Percentiles rank a stretch among this genome's conserved stretches.
Conservation (phyloP, 768 basidiomycete genomes). For the Pleurotus platypus region DNA sequence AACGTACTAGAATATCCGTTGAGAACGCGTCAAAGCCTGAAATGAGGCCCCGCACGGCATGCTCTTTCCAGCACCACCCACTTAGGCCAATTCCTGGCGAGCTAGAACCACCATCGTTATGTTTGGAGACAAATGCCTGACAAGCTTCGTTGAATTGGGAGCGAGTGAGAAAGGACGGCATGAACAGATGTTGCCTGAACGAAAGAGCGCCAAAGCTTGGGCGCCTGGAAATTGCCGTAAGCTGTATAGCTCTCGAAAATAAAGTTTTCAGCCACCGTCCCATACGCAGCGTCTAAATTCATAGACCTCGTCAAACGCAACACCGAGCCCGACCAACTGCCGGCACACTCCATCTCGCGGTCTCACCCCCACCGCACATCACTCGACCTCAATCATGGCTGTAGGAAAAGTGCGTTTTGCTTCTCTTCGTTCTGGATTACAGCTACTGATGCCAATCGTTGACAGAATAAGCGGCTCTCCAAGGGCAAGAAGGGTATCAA, state of each 20-base stretch:
- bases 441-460: not conserved
- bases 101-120: conserved; percentile 3
- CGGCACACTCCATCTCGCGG: conserved; percentile 39
- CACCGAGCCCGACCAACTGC: conserved; percentile 47
- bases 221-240: conserved; percentile 43
- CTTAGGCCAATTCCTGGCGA: conserved; percentile 11
- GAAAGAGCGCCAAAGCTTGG: conserved; percentile 18
- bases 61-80: conserved; percentile 64
- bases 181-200: conserved; percentile 10
- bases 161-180: conserved; percentile 47
- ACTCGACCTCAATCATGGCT: conserved; percentile 61
- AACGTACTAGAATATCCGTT: conserved; percentile 21
- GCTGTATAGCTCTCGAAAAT: conserved; percentile 43
- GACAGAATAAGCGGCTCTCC: conserved; percentile 93
- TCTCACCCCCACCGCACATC: conserved; percentile 31
- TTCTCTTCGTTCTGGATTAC: not conserved
- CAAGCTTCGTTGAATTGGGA: conserved; percentile 58
- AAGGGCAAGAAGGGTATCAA: conserved; percentile 99
- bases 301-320: conserved; percentile 24
- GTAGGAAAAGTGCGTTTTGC: conserved; percentile 69
- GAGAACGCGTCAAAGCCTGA: conserved; percentile 9
- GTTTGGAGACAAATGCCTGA: conserved; percentile 41
- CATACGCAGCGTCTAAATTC: conserved; percentile 27
- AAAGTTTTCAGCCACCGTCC: conserved; percentile 63
- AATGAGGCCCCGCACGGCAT: conserved; percentile 38